Evolutionary conservation across 2,329 filamentous ascomycete species (phyloP), one percentile per base, ranked within the genome.

Genomic region (Venturia pyrina): DNA sequence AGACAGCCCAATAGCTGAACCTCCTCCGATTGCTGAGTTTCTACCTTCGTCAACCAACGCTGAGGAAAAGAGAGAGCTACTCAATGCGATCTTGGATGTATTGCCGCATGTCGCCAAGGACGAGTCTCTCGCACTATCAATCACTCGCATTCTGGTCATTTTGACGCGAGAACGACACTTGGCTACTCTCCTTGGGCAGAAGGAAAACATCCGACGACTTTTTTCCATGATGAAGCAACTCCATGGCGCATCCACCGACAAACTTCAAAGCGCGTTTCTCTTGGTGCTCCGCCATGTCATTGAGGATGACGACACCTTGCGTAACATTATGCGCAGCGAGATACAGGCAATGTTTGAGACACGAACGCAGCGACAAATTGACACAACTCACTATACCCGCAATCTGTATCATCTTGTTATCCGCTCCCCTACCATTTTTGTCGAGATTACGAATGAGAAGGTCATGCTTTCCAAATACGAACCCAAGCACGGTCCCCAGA

Each of bases 211-310:
- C 62, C 90, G 95, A 73, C 85, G 91, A 37, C 81, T 99, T 28
- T 98, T 99, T 76, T 85, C 97, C 63, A 96, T 98, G 90, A 87
- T 93, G 66, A 96, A 96, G 75, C 93, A 98, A 75, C 85, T 98
- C 67, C 88, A 91, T 24, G 90, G 89, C 34, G 84, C 87, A 40
- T 89, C 90, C 7, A 90, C 91, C 40, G 85, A 89, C 65, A 88
- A 88, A 65, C 83, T 99, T 11, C 85, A 88, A 68, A 83, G 83
- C 68, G 84, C 89, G 66, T 89, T 96, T 71, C 88, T 98, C 83
- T 84, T 93, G 15, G 88, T 97, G 64, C 80, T 99, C 56, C 88
- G 96, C 50, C 95, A 99, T 73, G 88, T 99, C 69, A 86, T 98
- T 65, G 95, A 99, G 76, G 96, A 99, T 72, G 91, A 96, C 62